Percentiles rank a stretch among this genome's conserved stretches.
These are phyloP conservation scores for Aspergillus luchuensis DNA, from an alignment of 2,329 filamentous ascomycete species.

Conservation along the genomic window DNA sequence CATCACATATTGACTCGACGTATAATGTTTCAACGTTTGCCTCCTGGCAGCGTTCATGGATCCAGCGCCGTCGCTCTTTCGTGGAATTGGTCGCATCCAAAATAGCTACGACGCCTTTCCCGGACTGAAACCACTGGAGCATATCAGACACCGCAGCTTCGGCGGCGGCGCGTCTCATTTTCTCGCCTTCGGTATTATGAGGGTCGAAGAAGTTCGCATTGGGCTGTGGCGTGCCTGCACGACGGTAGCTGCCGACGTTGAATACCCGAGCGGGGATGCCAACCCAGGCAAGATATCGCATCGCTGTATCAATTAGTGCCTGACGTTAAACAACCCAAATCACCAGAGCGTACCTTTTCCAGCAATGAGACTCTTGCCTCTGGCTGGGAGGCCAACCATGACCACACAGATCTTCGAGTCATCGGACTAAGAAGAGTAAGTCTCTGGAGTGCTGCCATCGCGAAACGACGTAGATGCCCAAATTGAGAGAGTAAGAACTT, in stretches of 20 bases:
- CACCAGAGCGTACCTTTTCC: constrained; percentile 73
- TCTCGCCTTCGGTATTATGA: constrained; percentile 85
- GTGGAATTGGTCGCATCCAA: constrained; percentile 97
- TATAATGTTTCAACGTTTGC: constrained; percentile 88
- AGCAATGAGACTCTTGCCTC: constrained; percentile 96
- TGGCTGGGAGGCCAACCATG: constrained; percentile 94
- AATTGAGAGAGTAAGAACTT: neutral
- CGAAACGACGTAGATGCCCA: neutral
- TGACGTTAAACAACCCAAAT: neutral
- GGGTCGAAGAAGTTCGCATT: constrained; percentile 94
- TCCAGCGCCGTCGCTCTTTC: constrained; percentile 85
- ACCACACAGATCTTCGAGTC: constrained; percentile 97
- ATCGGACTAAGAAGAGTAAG: constrained; percentile 66
- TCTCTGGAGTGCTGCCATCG: neutral
- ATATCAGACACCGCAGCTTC: constrained; percentile 92
- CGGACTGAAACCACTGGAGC: constrained; percentile 83
- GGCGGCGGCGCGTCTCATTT: constrained; percentile 81
- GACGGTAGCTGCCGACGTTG: constrained; percentile 96
- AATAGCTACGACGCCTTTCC: constrained; percentile 82
- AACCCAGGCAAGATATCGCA: constrained; percentile 94
- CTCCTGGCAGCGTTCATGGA: constrained; percentile 73
- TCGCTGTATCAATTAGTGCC: constrained; percentile 56
- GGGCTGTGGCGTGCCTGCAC: constrained; percentile 84
- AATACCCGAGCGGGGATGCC: constrained; percentile 92
- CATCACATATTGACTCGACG: constrained; percentile 95